Evolutionary conservation across 345 rosid genomes (phyloP).

Genomic region (Citrus medica): DNA sequence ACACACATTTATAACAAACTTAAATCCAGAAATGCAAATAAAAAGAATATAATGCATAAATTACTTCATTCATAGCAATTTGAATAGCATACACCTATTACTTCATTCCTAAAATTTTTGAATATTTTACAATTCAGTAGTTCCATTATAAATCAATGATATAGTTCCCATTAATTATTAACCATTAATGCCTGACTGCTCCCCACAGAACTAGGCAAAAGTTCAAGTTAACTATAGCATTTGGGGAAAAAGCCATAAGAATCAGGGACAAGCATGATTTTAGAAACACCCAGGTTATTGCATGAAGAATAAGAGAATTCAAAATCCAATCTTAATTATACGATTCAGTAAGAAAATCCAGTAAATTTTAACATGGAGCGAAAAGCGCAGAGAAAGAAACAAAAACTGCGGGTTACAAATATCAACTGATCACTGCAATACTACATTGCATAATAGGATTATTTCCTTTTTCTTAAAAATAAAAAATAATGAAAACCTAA

Average conservation of each 20-base stretch:
- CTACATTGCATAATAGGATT: background rate
- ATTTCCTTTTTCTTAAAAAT: background rate
- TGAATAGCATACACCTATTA: too few species aligned
- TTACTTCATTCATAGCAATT: background rate
- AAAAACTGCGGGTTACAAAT: background rate
- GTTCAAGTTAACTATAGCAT: background rate
- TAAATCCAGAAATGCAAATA: background rate
- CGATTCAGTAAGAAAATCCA: background rate
- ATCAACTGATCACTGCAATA: background rate
- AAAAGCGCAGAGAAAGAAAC: background rate
- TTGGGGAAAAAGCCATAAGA: background rate
- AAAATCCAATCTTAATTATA: background rate
- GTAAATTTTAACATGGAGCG: background rate
- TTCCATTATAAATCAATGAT: background rate
- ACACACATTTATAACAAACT: background rate
- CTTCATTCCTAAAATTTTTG: too few species aligned
- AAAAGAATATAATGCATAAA: background rate
- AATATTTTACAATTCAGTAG: background rate
- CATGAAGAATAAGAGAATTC: background rate
- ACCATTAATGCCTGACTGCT: background rate
- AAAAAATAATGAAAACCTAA: background rate
- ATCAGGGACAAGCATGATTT: background rate
- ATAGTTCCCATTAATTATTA: background rate
- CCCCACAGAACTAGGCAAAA: background rate
- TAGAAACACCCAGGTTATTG: background rate